phyloP scores from a whole-genome alignment of 495 filamentous ascomycete species.

The Corynascus novoguineensis region DNA sequence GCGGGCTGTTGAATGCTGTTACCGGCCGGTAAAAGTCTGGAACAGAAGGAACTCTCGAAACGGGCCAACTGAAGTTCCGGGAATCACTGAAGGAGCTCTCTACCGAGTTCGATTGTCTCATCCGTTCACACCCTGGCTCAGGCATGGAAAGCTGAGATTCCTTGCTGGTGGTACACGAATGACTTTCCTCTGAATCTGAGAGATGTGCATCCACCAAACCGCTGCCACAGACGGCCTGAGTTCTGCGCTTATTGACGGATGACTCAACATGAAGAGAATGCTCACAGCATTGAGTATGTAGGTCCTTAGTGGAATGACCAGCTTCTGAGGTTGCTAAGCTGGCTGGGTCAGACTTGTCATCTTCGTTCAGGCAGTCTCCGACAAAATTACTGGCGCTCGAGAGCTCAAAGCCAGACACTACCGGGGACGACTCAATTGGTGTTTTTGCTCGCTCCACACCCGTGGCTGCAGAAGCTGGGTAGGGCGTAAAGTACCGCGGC shows the following conservation, averaged over 20 bases:
- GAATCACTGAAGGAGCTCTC: not conserved
- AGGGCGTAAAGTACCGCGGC: constrained; percentile 12
- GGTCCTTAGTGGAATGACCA: constrained; percentile 29
- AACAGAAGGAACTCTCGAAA: not conserved
- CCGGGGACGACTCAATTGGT: not conserved
- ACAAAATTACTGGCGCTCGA: not conserved
- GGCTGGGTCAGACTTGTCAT: not conserved
- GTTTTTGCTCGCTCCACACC: not conserved
- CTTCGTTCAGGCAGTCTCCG: not conserved
- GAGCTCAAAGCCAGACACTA: not conserved
- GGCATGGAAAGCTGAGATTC: constrained; percentile 12
- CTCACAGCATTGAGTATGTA: constrained; percentile 26
- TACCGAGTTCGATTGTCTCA: not conserved
- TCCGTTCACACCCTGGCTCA: not conserved
- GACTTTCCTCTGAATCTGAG: not conserved
- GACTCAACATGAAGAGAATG: no score
- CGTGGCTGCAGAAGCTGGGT: not conserved
- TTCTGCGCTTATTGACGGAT: not conserved
- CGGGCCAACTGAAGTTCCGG: not conserved
- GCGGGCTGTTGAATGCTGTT: not conserved
- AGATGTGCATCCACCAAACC: not conserved
- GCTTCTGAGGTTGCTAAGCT: constrained; percentile 13
- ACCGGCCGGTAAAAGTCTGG: not conserved
- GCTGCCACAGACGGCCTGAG: not conserved
- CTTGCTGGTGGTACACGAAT: constrained; percentile 1